Evolutionary conservation across 768 basidiomycete genomes (phyloP).

Genomic region (Lactarius psammicola): DNA sequence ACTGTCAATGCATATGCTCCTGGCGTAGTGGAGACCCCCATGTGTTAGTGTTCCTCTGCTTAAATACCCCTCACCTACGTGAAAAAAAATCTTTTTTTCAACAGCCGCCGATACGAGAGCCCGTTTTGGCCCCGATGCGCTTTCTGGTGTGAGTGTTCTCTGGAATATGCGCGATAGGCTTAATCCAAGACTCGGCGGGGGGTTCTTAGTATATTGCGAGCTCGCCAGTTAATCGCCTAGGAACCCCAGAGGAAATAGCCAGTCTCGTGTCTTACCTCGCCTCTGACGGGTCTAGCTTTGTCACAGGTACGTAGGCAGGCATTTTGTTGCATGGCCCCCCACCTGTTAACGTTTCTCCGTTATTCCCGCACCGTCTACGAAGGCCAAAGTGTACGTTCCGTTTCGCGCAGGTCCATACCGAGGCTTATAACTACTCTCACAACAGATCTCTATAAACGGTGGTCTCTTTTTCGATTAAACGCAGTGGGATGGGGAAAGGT

Average conservation of each 20-base stretch:
- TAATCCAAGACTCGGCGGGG: not conserved
- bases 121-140: not conserved
- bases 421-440: not conserved
- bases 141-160: not conserved
- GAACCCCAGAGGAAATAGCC: slow-evolving; percentile 26
- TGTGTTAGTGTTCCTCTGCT: slow-evolving; percentile 23
- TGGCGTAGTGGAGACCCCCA: slow-evolving; percentile 25
- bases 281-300: slow-evolving; percentile 22
- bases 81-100: not conserved
- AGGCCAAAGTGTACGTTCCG: slow-evolving; percentile 20
- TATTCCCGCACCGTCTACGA: not conserved
- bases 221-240: slow-evolving; percentile 10
- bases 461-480: slow-evolving; percentile 14
- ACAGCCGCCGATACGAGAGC: not conserved
- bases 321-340: not conserved
- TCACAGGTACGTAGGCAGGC: slow-evolving; percentile 25
- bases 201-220: not conserved
- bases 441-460: slow-evolving; percentile 17
- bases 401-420: not conserved
- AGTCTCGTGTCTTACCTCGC: slow-evolving; percentile 28
- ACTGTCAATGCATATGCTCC: slow-evolving; percentile 34
- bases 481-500: not conserved
- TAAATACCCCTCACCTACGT: not conserved
- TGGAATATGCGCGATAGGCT: not conserved
- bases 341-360: not conserved